A percentile compares a stretch with the other conserved stretches of the same genome.
Evolutionary conservation across 1,284 basidiomycete species (phyloP).

Genomic region (Amylostereum areolatum): DNA sequence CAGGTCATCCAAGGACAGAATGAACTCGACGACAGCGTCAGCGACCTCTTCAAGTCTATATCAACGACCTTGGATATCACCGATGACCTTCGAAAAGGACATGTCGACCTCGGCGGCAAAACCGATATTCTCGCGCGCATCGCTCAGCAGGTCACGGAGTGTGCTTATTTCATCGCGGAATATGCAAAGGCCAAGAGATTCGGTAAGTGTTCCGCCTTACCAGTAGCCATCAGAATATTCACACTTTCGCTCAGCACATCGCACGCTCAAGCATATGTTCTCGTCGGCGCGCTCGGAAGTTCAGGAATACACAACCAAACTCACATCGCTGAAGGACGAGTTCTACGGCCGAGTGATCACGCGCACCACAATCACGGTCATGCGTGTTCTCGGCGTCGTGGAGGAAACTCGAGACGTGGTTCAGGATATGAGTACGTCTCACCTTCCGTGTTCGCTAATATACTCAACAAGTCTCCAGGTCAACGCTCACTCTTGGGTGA

Average conservation of each 20-base stretch:
- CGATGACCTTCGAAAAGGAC: background rate
- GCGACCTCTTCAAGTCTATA: background rate
- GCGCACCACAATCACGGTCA: constrained; percentile 6
- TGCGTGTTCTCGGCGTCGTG: constrained; percentile 9
- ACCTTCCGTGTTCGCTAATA: no score
- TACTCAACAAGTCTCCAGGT: no score
- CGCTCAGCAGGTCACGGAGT: constrained; percentile 2
- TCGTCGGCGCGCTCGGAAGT: constrained; percentile 4
- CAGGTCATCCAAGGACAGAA: constrained; percentile 8
- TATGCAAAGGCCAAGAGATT: background rate
- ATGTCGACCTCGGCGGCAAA: background rate
- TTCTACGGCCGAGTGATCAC: constrained; percentile 4
- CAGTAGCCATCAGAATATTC: no score
- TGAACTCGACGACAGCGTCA: background rate
- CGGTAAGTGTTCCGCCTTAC: background rate
- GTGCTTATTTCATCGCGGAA: background rate
- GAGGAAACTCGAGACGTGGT: no score
- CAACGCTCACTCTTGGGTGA: no score
- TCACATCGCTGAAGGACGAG: constrained; percentile 6
- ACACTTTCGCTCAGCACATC: no score
- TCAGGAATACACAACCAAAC: constrained; percentile 3
- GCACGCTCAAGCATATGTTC: background rate
- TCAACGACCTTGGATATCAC: background rate
- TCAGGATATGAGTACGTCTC: no score
- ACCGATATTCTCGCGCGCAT: background rate